Conservation (phyloP, 306 rosid genomes). For the Potentilla sterilis region DNA sequence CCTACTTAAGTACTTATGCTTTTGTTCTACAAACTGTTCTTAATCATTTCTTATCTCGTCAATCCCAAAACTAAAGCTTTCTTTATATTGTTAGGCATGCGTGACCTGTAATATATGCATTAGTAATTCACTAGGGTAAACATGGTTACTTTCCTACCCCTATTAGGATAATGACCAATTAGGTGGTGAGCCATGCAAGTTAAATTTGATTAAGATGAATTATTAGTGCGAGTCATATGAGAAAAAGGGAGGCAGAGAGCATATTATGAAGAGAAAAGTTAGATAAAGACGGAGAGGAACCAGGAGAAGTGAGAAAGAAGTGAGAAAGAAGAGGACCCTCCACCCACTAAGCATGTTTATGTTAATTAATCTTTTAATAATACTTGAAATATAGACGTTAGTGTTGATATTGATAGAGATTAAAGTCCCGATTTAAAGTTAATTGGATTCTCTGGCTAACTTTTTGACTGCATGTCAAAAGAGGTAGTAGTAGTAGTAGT, state of each 20-base stretch:
- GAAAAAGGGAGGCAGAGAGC: slow-evolving; percentile 59
- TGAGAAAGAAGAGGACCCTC: slow-evolving; percentile 49
- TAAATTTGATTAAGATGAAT: slow-evolving; percentile 27
- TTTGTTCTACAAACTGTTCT: not conserved
- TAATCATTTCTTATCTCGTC: slow-evolving; percentile 18
- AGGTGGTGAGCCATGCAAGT: slow-evolving; percentile 23
- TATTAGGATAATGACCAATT: slow-evolving; percentile 5
- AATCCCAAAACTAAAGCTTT: slow-evolving; percentile 12
- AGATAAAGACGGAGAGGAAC: slow-evolving; percentile 29
- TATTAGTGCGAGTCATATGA: slow-evolving; percentile 37
- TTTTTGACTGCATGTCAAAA: slow-evolving; percentile 42
- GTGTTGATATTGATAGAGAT: slow-evolving; percentile 29
- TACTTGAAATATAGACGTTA: slow-evolving; percentile 30
- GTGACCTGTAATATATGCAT: not conserved
- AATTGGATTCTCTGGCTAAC: slow-evolving; percentile 18
- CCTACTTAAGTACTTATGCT: not conserved
- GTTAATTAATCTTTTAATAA: slow-evolving; percentile 22
- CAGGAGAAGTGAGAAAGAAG: slow-evolving; percentile 30
- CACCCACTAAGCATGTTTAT: slow-evolving; percentile 53
- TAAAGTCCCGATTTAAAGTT: slow-evolving; percentile 16
- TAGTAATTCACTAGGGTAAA: not conserved
- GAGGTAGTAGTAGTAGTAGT: slow-evolving; percentile 26
- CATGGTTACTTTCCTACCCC: not conserved
- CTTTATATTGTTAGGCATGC: slow-evolving; percentile 17
- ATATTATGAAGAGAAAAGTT: slow-evolving; percentile 52